phyloP scores from a whole-genome alignment of 2,329 filamentous ascomycete genomes.

The Chaetomium sp. region DNA sequence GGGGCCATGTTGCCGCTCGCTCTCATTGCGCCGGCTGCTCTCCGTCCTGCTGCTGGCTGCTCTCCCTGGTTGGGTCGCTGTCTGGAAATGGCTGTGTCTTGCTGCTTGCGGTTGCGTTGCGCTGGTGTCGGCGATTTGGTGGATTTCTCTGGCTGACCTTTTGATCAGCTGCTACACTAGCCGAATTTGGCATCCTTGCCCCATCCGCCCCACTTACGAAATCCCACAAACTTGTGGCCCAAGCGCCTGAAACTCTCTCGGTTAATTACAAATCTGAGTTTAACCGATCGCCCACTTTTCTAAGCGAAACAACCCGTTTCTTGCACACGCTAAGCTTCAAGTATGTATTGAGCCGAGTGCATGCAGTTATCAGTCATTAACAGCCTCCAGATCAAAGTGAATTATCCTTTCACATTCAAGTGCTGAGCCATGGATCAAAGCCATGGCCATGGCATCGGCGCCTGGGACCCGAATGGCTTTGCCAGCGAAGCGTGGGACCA shows the following conservation, averaged over 20 bases:
- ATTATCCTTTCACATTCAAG: slow-evolving; percentile 15
- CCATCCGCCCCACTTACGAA: slow-evolving; percentile 1
- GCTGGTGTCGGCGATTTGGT: not conserved
- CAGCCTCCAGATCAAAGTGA: slow-evolving; percentile 25
- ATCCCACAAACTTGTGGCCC: not conserved
- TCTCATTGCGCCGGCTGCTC: not conserved
- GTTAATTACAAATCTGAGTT: slow-evolving; percentile 15
- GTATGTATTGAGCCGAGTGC: slow-evolving; percentile 18
- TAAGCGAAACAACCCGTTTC: not conserved
- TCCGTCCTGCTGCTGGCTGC: slow-evolving; percentile 17
- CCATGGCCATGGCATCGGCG: slow-evolving; percentile 28
- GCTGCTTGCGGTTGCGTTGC: not conserved
- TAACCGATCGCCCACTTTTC: slow-evolving; percentile 1
- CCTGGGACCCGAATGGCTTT: slow-evolving; percentile 32
- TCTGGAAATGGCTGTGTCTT: slow-evolving; percentile 5
- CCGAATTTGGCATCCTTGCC: slow-evolving; percentile 9
- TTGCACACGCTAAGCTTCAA: not conserved
- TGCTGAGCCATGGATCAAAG: slow-evolving; percentile 30
- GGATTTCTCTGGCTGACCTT: slow-evolving; percentile 19
- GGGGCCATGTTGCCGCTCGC: not conserved
- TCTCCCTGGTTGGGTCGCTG: slow-evolving; percentile 14
- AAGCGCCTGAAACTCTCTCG: not conserved
- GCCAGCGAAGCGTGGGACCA: slow-evolving; percentile 28
- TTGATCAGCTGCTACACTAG: slow-evolving; percentile 17
- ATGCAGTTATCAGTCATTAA: slow-evolving; percentile 17